These are phyloP conservation scores for Rhizopogon vinicolor DNA, from an alignment of 768 basidiomycete genomes.

Conservation along the genomic window DNA sequence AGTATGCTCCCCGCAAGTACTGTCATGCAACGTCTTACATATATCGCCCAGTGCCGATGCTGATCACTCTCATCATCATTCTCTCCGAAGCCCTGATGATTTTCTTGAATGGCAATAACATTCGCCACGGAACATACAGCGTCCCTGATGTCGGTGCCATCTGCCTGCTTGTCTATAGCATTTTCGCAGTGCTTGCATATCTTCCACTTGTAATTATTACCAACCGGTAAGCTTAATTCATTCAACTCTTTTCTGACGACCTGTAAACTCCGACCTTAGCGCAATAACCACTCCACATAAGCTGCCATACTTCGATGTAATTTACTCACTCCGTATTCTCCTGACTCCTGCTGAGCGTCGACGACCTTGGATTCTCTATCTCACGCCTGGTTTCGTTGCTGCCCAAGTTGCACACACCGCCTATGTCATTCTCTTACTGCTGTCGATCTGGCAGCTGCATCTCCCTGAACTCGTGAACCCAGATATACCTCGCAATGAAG, in stretches of 20 bases:
- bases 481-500: conserved; percentile 27
- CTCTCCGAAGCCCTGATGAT: conserved; percentile 41
- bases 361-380: conserved; percentile 74
- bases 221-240: conserved; percentile 52
- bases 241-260: not conserved
- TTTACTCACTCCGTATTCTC: conserved; percentile 60
- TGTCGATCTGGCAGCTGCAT: conserved; percentile 46
- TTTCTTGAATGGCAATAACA: conserved; percentile 51
- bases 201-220: conserved; percentile 71
- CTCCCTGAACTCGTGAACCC: conserved; percentile 44
- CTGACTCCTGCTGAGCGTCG: conserved; percentile 79
- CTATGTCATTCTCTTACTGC: conserved; percentile 40
- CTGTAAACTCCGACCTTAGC: conserved; percentile 31
- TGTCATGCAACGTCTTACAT: conserved; percentile 36
- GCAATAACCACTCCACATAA: conserved; percentile 81
- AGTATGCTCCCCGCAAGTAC: conserved; percentile 33
- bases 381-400: conserved; percentile 64
- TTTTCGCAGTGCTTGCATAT: conserved; percentile 60
- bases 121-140: conserved; percentile 61
- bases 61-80: conserved; percentile 51
- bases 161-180: conserved; percentile 59
- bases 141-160: conserved; percentile 57
- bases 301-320: conserved; percentile 56
- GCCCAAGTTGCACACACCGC: conserved; percentile 39
- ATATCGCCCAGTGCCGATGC: conserved; percentile 40